These are phyloP conservation scores for Stevia rebaudiana DNA, from an alignment of 140 eudicot genomes.

Conservation along the genomic window DNA sequence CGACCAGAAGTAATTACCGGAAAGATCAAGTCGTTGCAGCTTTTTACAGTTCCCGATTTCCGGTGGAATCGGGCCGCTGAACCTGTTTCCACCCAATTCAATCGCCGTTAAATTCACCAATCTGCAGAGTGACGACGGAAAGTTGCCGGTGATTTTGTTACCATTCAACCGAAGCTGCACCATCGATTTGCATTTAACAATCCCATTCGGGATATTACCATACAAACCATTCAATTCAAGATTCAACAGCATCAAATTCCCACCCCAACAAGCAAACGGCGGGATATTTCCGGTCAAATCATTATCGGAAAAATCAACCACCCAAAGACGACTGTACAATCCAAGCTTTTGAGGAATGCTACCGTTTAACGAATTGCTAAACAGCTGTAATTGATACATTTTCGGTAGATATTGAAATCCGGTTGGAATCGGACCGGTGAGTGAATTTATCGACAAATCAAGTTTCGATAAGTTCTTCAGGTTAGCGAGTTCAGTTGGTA, in stretches of 20 bases:
- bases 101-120: constrained; percentile 63
- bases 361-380: constrained; percentile 63
- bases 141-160: constrained; percentile 65
- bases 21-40: constrained; percentile 82
- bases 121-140: constrained; percentile 68
- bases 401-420: constrained; percentile 68
- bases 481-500: constrained; percentile 59
- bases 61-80: constrained; percentile 61
- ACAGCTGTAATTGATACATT: constrained; percentile 74
- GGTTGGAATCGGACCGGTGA: constrained; percentile 81
- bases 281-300: constrained; percentile 71
- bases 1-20: constrained; percentile 57
- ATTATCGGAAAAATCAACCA: constrained; percentile 75
- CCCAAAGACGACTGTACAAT: constrained; percentile 66
- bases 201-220: constrained; percentile 67
- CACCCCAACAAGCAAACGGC: constrained; percentile 44
- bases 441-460: constrained; percentile 76
- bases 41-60: constrained; percentile 58
- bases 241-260: constrained; percentile 66
- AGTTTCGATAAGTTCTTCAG: constrained; percentile 61
- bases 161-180: constrained; percentile 65
- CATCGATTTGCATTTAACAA: constrained; percentile 55
- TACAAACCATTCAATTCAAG: constrained; percentile 56
- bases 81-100: constrained; percentile 71
- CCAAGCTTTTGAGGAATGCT: constrained; percentile 72